These are phyloP conservation scores for Pichia insulana DNA, from an alignment of 805 yeast species.

Conservation along the genomic window DNA sequence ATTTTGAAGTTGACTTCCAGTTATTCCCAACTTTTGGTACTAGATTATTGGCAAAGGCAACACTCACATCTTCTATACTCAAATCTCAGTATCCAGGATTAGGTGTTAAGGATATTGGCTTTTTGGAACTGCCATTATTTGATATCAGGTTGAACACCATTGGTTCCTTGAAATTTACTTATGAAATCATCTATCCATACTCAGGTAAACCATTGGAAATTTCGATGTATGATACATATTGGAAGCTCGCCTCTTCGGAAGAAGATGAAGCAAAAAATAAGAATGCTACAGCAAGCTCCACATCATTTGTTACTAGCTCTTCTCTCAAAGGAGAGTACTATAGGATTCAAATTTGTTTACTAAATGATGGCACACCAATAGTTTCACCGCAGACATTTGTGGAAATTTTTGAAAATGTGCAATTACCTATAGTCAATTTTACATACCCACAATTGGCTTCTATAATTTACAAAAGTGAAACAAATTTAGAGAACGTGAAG, in stretches of 20 bases:
- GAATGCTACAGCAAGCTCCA: constrained; percentile 21
- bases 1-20: constrained; percentile 73
- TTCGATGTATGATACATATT: constrained; percentile 88
- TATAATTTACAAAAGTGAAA: constrained; percentile 18
- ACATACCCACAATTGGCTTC: constrained; percentile 34
- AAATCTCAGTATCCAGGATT: constrained; percentile 29
- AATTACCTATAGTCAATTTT: constrained; percentile 54
- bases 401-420: constrained; percentile 30
- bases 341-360: constrained; percentile 56
- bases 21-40: constrained; percentile 94
- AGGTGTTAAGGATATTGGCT: constrained; percentile 31
- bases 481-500: constrained; percentile 12
- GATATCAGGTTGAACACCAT: constrained; percentile 74
- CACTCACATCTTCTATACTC: constrained; percentile 57
- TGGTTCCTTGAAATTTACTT: constrained; percentile 71
- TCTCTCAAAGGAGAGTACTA: constrained; percentile 78
- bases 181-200: constrained; percentile 84
- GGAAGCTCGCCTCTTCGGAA: constrained; percentile 75
- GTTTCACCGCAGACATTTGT: constrained; percentile 47
- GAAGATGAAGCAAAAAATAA: constrained; percentile 9
- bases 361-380: constrained; percentile 80
- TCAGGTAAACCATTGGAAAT: constrained; percentile 77
- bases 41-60: constrained; percentile 78
- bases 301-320: constrained; percentile 83
- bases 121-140: constrained; percentile 58